Percentiles rank a stretch among this genome's conserved stretches.
Conservation (phyloP, 2,329 filamentous ascomycete genomes). For the Orbilia brochopaga region DNA sequence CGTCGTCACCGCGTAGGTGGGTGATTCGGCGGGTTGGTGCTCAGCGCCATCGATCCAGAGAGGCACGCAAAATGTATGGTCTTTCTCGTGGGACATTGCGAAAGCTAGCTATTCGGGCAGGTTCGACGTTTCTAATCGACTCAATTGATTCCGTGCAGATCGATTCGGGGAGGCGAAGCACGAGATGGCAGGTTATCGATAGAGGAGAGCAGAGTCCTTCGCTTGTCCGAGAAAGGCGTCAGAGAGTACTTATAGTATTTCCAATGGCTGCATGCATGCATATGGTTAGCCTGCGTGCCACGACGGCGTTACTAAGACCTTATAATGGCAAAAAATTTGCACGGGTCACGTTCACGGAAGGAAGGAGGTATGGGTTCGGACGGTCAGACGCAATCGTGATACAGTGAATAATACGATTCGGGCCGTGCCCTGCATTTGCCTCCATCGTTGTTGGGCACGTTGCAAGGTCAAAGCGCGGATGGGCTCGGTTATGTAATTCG, state of each 20-base stretch:
- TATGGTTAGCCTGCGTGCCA: no score
- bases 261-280: not conserved
- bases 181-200: not conserved
- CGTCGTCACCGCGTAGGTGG: slow-evolving; percentile 33
- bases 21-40: slow-evolving; percentile 18
- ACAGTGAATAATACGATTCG: not conserved
- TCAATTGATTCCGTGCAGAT: not conserved
- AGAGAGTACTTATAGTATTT: not conserved
- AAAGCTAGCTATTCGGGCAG: not conserved
- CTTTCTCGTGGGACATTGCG: slow-evolving; percentile 42
- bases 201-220: not conserved
- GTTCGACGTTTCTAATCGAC: not conserved
- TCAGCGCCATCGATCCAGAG: slow-evolving; percentile 41
- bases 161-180: slow-evolving; percentile 1
- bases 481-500: not conserved
- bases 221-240: not conserved
- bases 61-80: slow-evolving; percentile 42
- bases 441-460: not conserved
- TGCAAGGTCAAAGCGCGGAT: slow-evolving; percentile 1
- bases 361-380: not conserved
- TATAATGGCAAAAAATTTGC: no score
- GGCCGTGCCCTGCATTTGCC: not conserved
- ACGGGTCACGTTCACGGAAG: no score
- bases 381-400: slow-evolving; percentile 1
- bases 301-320: no score